phyloP scores from a whole-genome alignment of 495 filamentous ascomycete species.

The Viridothelium virens region DNA sequence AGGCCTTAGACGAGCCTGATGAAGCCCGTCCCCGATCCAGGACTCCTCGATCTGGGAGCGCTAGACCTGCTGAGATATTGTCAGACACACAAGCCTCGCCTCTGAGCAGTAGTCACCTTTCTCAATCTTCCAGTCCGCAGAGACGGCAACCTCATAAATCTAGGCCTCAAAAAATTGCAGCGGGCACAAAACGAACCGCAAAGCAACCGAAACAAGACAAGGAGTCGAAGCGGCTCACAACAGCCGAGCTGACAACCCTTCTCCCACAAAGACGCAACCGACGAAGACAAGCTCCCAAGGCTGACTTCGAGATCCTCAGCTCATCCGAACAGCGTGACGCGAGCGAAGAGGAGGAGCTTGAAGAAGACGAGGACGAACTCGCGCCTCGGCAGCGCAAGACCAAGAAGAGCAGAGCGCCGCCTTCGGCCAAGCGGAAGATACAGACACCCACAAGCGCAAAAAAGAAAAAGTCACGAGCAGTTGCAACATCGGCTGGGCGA shows the following conservation, averaged over 20 bases:
- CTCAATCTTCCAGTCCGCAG: not conserved
- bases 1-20: not conserved
- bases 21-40: not conserved
- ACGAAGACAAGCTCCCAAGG: constrained; percentile 17
- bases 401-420: not conserved
- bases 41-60: not conserved
- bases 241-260: constrained; percentile 33
- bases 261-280: constrained; percentile 28
- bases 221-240: constrained; percentile 30
- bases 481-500: not conserved
- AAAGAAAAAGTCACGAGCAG: constrained; percentile 36
- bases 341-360: constrained; percentile 20
- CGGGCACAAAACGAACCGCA: constrained; percentile 20
- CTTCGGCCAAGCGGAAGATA: constrained; percentile 20
- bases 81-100: constrained; percentile 23
- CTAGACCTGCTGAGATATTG: not conserved
- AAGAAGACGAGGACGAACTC: constrained; percentile 36
- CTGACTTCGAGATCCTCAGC: constrained; percentile 29
- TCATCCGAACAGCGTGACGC: constrained; percentile 23
- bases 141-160: not conserved
- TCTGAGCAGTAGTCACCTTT: constrained; percentile 36
- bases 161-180: not conserved
- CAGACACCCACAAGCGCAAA: constrained; percentile 37
- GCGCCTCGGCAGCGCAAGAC: constrained; percentile 8
- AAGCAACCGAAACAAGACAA: constrained; percentile 22